phyloP scores from a whole-genome alignment of 805 yeast species.

The Starmerella floris region DNA sequence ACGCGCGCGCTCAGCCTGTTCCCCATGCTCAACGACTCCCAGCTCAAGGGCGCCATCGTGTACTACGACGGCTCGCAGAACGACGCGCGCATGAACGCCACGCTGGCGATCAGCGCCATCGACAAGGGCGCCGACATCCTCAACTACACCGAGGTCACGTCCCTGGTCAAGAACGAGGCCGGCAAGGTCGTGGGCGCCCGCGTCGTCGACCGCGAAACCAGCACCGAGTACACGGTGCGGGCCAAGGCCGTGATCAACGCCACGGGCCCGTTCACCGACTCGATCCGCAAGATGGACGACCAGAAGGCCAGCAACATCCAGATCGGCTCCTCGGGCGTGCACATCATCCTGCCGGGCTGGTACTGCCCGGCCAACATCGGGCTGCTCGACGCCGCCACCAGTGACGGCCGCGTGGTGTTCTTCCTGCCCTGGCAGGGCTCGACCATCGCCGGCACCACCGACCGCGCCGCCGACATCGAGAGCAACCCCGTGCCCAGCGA shows the following conservation, averaged over 20 bases:
- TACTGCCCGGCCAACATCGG: conserved; percentile 84
- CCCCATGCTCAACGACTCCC: conserved; percentile 69
- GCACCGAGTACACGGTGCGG: conserved; percentile 51
- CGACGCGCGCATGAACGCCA: conserved; percentile 79
- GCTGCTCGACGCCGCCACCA: conserved; percentile 75
- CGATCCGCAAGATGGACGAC: conserved; percentile 73
- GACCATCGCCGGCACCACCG: conserved; percentile 93
- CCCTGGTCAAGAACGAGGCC: conserved; percentile 49
- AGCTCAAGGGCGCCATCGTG: conserved; percentile 78
- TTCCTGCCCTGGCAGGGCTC: conserved; percentile 97
- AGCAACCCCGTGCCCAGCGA: conserved; percentile 66
- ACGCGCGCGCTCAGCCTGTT: conserved; percentile 57
- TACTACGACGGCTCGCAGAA: conserved; percentile 93
- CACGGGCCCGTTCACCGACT: conserved; percentile 87
- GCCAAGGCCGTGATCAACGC: conserved; percentile 78
- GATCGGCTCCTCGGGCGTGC: conserved; percentile 91
- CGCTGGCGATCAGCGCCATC: conserved; percentile 74
- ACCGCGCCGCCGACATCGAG: conserved; percentile 46
- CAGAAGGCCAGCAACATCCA: conserved; percentile 52
- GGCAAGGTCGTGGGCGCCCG: conserved; percentile 59
- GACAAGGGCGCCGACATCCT: conserved; percentile 79
- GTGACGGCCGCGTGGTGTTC: conserved; percentile 94
- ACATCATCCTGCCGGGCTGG: conserved; percentile 79
- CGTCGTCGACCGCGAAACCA: conserved; percentile 45
- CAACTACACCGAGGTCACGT: conserved; percentile 73